Percentiles rank a stretch among this genome's conserved stretches.
phyloP scores from a whole-genome alignment of 768 basidiomycete genomes.

The Suillus paluster region DNA sequence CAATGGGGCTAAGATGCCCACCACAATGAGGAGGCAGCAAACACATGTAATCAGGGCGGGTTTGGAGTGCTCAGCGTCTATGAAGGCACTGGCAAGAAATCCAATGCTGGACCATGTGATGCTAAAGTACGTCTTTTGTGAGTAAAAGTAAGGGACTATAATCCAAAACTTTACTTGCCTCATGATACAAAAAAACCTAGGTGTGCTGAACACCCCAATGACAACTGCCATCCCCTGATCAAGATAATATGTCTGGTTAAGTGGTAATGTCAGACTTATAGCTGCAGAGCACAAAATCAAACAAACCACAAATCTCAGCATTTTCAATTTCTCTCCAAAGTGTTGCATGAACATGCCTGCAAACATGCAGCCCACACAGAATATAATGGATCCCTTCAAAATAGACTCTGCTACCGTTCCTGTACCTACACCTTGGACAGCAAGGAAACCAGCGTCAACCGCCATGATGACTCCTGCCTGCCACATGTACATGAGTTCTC shows the following conservation, averaged over 20 bases:
- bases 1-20: not conserved
- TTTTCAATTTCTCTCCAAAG: not conserved
- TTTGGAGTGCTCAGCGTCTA: not conserved
- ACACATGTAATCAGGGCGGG: not conserved
- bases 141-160: too few species aligned
- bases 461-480: constrained; percentile 6
- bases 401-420: not conserved
- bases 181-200: not conserved
- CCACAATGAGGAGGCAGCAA: not conserved
- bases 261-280: not conserved
- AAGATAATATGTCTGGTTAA: not conserved
- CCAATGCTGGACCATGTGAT: not conserved
- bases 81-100: not conserved
- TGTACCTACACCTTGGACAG: not conserved
- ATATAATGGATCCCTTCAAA: not conserved
- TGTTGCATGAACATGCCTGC: not conserved
- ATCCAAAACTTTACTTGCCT: not conserved
- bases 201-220: not conserved
- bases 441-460: not conserved
- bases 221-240: not conserved
- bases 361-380: constrained; percentile 3
- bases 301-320: not conserved
- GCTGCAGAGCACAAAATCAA: not conserved
- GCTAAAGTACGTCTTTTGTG: not conserved
- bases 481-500: not conserved